Percentiles rank a stretch among this genome's conserved stretches.
Evolutionary conservation across 2,329 filamentous ascomycete genomes (phyloP).

Genomic region (Zasmidium citrigriseum): DNA sequence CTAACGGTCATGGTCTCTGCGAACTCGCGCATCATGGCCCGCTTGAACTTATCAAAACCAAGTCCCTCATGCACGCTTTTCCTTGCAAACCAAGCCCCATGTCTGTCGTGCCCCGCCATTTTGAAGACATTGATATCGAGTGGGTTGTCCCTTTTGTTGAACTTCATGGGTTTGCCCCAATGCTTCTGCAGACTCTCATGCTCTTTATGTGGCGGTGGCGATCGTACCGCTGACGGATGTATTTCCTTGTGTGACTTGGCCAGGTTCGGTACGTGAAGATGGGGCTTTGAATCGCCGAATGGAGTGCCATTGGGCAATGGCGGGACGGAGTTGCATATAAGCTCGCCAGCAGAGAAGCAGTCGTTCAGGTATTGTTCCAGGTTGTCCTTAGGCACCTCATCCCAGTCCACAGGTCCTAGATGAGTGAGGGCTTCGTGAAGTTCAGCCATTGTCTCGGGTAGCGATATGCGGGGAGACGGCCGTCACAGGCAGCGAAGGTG

Average conservation of each 20-base stretch:
- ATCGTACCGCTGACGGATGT: conserved; percentile 53
- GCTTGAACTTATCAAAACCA: conserved; percentile 75
- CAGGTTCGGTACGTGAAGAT: conserved; percentile 58
- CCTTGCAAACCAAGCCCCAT: conserved; percentile 86
- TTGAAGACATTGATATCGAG: conserved; percentile 78
- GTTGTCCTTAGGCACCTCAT: conserved; percentile 45
- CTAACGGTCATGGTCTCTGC: conserved; percentile 72
- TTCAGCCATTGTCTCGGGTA: conserved; percentile 36
- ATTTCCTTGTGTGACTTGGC: conserved; percentile 54
- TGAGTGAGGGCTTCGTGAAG: conserved; percentile 49
- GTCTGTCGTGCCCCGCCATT: conserved; percentile 73
- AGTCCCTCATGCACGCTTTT: conserved; percentile 79
- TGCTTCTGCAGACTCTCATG: conserved; percentile 68
- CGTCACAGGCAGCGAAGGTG: not conserved
- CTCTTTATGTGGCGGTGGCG: conserved; percentile 52
- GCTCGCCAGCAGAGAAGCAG: conserved; percentile 59
- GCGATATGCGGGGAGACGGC: not conserved
- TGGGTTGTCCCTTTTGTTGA: conserved; percentile 71
- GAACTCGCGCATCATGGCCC: conserved; percentile 77
- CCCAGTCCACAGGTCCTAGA: conserved; percentile 47
- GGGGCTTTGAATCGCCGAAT: conserved; percentile 51
- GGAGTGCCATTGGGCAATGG: conserved; percentile 50
- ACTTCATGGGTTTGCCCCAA: conserved; percentile 82
- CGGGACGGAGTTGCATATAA: conserved; percentile 76
- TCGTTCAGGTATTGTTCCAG: conserved; percentile 43